Percentiles rank a stretch among this genome's conserved stretches.
Conservation (phyloP, 345 rosid species). For the Hibiscus syriacus region DNA sequence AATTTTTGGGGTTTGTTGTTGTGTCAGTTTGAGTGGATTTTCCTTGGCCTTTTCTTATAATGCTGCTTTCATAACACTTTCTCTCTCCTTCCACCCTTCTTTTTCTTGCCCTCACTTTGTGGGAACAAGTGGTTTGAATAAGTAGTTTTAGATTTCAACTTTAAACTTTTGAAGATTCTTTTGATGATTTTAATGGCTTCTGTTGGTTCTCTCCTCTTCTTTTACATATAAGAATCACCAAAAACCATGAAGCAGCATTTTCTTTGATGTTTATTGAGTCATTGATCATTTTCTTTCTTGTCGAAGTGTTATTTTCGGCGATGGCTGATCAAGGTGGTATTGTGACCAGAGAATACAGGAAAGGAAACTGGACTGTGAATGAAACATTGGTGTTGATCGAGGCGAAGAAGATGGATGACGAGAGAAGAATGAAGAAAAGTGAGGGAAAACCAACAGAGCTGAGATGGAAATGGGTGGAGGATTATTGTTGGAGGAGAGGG, state of each 20-base stretch:
- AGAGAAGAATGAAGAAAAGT: slow-evolving; percentile 61
- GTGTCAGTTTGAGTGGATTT: slow-evolving; percentile 33
- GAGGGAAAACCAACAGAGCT: slow-evolving; percentile 60
- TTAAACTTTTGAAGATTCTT: slow-evolving; percentile 24
- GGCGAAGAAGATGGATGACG: slow-evolving; percentile 86
- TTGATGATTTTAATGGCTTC: slow-evolving; percentile 17
- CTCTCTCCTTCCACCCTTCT: slow-evolving; percentile 1
- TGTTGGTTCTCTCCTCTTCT: background rate
- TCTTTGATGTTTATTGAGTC: too few relatives aligned
- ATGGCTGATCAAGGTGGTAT: slow-evolving; percentile 54
- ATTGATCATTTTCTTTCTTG: too few relatives aligned
- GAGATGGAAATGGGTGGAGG: slow-evolving; percentile 96
- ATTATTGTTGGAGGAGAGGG: slow-evolving; percentile 69
- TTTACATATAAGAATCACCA: background rate
- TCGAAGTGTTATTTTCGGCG: slow-evolving; percentile 2
- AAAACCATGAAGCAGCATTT: too few relatives aligned
- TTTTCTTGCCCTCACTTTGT: slow-evolving; percentile 8
- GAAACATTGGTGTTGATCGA: slow-evolving; percentile 81
- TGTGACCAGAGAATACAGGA: slow-evolving; percentile 66
- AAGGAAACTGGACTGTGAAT: slow-evolving; percentile 74
- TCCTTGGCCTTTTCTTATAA: slow-evolving; percentile 28
- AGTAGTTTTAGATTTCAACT: slow-evolving; percentile 38
- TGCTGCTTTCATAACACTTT: slow-evolving; percentile 14
- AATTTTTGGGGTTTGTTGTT: slow-evolving; percentile 23
- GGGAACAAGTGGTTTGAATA: too few relatives aligned